Evolutionary conservation across 352 stramenopile species (phyloP).

Genomic region (Chrysophaeum taylorii): DNA sequence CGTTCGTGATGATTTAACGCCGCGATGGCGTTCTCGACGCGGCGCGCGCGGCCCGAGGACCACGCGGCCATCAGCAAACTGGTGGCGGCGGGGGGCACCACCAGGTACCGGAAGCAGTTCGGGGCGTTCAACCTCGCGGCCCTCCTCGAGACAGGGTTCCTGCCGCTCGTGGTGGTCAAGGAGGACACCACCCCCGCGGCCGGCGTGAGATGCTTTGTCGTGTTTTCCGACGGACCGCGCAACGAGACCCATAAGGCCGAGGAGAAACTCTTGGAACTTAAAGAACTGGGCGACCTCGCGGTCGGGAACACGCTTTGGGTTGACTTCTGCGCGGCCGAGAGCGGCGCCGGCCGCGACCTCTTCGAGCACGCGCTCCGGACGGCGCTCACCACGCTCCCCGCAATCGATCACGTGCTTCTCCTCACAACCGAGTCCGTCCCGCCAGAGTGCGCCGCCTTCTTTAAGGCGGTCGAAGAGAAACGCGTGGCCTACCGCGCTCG

Average conservation of each 20-base stretch:
- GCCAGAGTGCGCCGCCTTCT: background rate
- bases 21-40: no score
- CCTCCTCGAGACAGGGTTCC: slow-evolving; percentile 35
- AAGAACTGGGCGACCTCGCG: no score
- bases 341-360: background rate
- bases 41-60: no score
- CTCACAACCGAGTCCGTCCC: slow-evolving; percentile 2
- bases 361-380: slow-evolving; percentile 15
- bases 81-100: slow-evolving; percentile 19
- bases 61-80: no score
- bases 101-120: slow-evolving; percentile 19
- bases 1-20: no score
- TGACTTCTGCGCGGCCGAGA: slow-evolving; percentile 32
- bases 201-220: slow-evolving; percentile 20
- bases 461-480: slow-evolving; percentile 2
- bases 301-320: slow-evolving; percentile 34
- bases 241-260: slow-evolving; percentile 20
- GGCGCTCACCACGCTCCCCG: slow-evolving; percentile 25
- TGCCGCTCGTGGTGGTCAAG: slow-evolving; percentile 23
- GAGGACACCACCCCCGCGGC: slow-evolving; percentile 14
- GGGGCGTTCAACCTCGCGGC: slow-evolving; percentile 34
- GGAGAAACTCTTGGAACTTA: no score
- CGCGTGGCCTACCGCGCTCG: slow-evolving; percentile 15
- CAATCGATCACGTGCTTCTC: slow-evolving; percentile 34
- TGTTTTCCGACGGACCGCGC: slow-evolving; percentile 26